Percentiles rank a stretch among this genome's conserved stretches.
Evolutionary conservation across 1,139 yeast genomes (phyloP).

Genomic region (Hemisphaericaspora xylofermentans): DNA sequence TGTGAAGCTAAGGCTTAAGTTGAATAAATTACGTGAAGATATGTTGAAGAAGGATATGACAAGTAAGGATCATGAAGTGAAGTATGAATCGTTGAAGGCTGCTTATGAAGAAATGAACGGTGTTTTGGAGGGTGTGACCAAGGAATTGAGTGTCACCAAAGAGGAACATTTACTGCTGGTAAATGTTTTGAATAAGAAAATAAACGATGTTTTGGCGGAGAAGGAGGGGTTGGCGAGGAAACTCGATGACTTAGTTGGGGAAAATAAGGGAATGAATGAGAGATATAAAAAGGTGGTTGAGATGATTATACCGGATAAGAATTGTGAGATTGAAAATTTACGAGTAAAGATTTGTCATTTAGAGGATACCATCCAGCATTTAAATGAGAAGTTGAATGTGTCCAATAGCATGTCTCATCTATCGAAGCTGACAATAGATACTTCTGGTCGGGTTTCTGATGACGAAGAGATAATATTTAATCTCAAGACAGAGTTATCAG

Average conservation of each 20-base stretch:
- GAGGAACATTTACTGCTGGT: slow-evolving; percentile 9
- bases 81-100: slow-evolving; percentile 7
- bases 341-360: slow-evolving; percentile 16
- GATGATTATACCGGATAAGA: slow-evolving; percentile 22
- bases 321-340: slow-evolving; percentile 24
- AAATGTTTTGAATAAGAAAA: slow-evolving; percentile 7
- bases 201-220: slow-evolving; percentile 21
- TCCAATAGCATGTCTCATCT: slow-evolving; percentile 7
- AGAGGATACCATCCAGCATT: slow-evolving; percentile 7
- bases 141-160: slow-evolving; percentile 9
- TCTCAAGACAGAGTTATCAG: slow-evolving; percentile 21
- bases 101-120: slow-evolving; percentile 58
- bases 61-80: slow-evolving; percentile 8
- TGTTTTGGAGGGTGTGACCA: slow-evolving; percentile 15
- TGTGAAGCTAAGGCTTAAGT: slow-evolving; percentile 30
- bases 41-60: slow-evolving; percentile 5
- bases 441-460: slow-evolving; percentile 8
- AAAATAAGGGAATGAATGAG: slow-evolving; percentile 22
- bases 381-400: background rate
- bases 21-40: slow-evolving; percentile 25
- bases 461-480: slow-evolving; percentile 22
- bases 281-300: slow-evolving; percentile 17
- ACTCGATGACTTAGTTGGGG: slow-evolving; percentile 15
- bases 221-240: slow-evolving; percentile 11
- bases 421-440: no score